Evolutionary conservation across 2,329 filamentous ascomycete genomes (phyloP).

Genomic region (Raffaelea ambrosiae): DNA sequence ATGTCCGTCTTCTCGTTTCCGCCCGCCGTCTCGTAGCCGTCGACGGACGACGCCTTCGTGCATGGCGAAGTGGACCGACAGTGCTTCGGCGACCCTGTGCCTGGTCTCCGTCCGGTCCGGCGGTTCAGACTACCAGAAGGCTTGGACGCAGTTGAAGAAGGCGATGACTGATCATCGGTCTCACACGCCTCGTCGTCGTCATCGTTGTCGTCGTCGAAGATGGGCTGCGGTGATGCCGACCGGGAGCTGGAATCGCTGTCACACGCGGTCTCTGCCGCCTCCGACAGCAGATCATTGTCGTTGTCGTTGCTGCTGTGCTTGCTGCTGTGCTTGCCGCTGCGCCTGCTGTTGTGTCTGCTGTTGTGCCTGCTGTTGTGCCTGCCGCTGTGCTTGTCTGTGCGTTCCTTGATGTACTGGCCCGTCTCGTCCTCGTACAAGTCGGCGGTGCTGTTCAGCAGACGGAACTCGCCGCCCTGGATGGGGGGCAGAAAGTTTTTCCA

Average conservation of each 20-base stretch:
- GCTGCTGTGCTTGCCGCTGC: too few species aligned
- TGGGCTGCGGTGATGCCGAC: constrained; percentile 34
- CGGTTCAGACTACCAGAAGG: too few species aligned
- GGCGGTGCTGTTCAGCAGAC: constrained; percentile 18
- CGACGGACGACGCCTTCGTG: constrained; percentile 42
- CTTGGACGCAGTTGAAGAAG: too few species aligned
- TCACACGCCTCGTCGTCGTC: constrained; percentile 5
- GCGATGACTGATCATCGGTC: too few species aligned
- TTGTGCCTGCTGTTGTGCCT: too few species aligned
- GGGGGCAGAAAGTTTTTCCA: constrained; percentile 89
- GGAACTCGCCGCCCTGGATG: constrained; percentile 80
- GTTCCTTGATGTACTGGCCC: too few species aligned
- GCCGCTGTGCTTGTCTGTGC: too few species aligned
- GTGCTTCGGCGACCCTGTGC: constrained; percentile 7
- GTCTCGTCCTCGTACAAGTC: constrained; percentile 6
- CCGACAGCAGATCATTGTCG: too few species aligned
- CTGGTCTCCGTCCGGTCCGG: neutral
- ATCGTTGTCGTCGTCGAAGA: constrained; percentile 33
- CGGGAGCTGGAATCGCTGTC: constrained; percentile 12
- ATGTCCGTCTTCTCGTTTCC: neutral
- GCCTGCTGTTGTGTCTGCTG: too few species aligned
- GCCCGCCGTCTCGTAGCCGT: constrained; percentile 38
- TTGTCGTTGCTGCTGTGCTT: too few species aligned
- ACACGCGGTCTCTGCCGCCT: constrained; percentile 19
- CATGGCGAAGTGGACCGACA: constrained; percentile 49